These are phyloP conservation scores for Russula brevipes DNA, from an alignment of 768 basidiomycete species.

Conservation along the genomic window DNA sequence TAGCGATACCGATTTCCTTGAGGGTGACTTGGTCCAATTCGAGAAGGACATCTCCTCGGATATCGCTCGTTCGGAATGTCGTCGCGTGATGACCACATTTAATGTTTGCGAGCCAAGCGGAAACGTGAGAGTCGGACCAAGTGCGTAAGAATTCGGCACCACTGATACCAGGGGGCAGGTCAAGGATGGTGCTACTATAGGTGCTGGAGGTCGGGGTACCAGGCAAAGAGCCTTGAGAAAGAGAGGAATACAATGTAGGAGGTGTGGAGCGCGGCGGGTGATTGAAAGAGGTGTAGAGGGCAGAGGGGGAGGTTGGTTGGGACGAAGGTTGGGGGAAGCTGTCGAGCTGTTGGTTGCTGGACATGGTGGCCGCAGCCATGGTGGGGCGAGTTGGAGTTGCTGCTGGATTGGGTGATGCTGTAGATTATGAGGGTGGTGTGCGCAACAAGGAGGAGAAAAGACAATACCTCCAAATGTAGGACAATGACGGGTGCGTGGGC, in stretches of 20 bases:
- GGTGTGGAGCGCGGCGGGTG: slow-evolving; percentile 35
- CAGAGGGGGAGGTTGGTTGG: slow-evolving; percentile 34
- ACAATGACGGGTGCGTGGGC: too few relatives aligned
- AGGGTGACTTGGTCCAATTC: slow-evolving; percentile 85
- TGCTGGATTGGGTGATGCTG: too few relatives aligned
- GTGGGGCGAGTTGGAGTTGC: neutral
- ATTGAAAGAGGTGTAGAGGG: slow-evolving; percentile 34
- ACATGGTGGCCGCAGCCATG: slow-evolving; percentile 29
- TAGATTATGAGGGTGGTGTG: too few relatives aligned
- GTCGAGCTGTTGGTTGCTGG: slow-evolving; percentile 31
- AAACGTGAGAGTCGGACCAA: slow-evolving; percentile 70
- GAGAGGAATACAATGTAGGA: slow-evolving; percentile 35
- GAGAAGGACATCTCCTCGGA: slow-evolving; percentile 84
- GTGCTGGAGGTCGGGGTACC: slow-evolving; percentile 37
- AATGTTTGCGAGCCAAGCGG: slow-evolving; percentile 73
- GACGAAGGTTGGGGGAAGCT: slow-evolving; percentile 37
- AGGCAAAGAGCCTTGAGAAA: slow-evolving; percentile 41
- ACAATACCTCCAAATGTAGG: too few relatives aligned
- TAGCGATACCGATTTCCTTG: slow-evolving; percentile 85
- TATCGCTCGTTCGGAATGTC: slow-evolving; percentile 80
- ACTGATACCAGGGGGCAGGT: slow-evolving; percentile 53
- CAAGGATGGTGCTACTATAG: slow-evolving; percentile 35
- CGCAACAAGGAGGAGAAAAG: too few relatives aligned
- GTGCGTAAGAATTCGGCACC: slow-evolving; percentile 60
- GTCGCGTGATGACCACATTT: slow-evolving; percentile 64